phyloP scores from a whole-genome alignment of 2,329 filamentous ascomycete species.

The Pyrenophora graminea region DNA sequence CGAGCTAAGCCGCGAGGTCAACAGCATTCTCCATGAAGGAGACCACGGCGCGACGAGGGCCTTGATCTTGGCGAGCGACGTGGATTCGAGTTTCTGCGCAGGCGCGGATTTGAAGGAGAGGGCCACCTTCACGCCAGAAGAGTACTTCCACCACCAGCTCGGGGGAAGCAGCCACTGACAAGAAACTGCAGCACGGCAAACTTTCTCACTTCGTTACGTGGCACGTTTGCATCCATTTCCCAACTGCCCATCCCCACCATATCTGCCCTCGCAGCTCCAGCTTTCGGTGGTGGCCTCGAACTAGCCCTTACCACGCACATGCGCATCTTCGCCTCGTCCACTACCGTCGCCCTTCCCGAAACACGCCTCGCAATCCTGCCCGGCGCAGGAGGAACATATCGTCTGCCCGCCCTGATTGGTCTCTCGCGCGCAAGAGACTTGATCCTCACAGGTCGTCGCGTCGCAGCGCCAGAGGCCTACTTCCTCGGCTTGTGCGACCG shows the following conservation, averaged over 20 bases:
- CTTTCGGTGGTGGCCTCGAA: conserved; percentile 91
- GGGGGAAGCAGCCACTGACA: conserved; percentile 14
- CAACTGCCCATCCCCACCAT: conserved; percentile 86
- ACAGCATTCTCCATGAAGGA: conserved; percentile 67
- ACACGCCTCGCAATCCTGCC: conserved; percentile 93
- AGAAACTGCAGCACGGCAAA: conserved; percentile 66
- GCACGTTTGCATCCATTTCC: conserved; percentile 74
- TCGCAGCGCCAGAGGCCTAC: conserved; percentile 83
- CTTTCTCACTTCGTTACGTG: conserved; percentile 78
- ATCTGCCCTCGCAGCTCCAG: conserved; percentile 80
- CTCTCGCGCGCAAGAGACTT: conserved; percentile 81
- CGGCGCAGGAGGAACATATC: conserved; percentile 89
- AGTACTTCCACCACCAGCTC: conserved; percentile 60
- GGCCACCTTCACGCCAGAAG: conserved; percentile 71
- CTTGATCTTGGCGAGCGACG: conserved; percentile 79
- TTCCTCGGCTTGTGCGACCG: conserved; percentile 88
- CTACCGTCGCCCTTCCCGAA: conserved; percentile 82
- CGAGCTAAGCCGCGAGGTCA: conserved; percentile 72
- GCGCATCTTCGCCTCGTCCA: conserved; percentile 80
- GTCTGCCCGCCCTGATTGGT: conserved; percentile 82
- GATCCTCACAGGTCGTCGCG: conserved; percentile 85
- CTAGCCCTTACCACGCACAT: conserved; percentile 87
- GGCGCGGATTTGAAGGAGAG: conserved; percentile 94
- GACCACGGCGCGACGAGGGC: conserved; percentile 70
- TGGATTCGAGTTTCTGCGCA: conserved; percentile 89